These are phyloP conservation scores for Leccinellum rugosiceps DNA, from an alignment of 768 basidiomycete species.

Conservation along the genomic window DNA sequence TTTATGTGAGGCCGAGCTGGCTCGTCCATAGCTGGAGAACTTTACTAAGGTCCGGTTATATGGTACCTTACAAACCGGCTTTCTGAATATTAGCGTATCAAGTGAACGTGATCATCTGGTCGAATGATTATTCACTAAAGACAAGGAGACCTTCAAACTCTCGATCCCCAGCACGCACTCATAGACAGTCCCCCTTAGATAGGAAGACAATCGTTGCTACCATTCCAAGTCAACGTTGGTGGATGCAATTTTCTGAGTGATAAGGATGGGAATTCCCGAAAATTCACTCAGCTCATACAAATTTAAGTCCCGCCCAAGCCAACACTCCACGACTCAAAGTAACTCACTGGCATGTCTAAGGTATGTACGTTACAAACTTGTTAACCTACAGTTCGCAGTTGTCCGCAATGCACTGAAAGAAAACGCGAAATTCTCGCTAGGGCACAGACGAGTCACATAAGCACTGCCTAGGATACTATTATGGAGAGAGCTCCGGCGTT, in stretches of 20 bases:
- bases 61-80: neutral
- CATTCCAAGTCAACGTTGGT: neutral
- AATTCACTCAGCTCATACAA: neutral
- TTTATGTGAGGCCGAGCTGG: too few relatives aligned
- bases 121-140: neutral
- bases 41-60: neutral
- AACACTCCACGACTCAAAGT: neutral
- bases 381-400: too few relatives aligned
- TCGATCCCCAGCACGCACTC: neutral
- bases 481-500: too few relatives aligned
- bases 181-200: neutral
- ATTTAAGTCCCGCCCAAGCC: neutral
- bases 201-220: neutral
- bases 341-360: too few relatives aligned
- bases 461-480: too few relatives aligned
- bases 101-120: neutral
- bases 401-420: too few relatives aligned
- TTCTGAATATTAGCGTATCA: neutral
- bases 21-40: too few relatives aligned
- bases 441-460: too few relatives aligned
- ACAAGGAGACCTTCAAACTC: neutral
- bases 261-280: neutral
- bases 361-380: too few relatives aligned
- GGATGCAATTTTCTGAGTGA: neutral
- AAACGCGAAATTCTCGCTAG: too few relatives aligned